Base-by-base conservation (phyloP, 768 basidiomycete genomes). In the Lactarius sanguifluus region DNA sequence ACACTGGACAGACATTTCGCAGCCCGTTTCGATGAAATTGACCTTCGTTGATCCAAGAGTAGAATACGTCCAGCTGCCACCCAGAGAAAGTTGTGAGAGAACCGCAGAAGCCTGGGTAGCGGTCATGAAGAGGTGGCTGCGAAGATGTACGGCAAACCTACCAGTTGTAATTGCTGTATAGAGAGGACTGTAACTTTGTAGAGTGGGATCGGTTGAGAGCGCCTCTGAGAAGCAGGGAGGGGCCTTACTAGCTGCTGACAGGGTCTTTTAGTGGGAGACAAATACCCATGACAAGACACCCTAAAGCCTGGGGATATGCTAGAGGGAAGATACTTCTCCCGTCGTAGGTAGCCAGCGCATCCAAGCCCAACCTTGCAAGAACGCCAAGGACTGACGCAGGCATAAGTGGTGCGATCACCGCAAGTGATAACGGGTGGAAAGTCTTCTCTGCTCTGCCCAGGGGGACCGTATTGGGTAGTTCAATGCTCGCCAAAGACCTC, bases 1-100 rank as follows among this genome's bases (percentile, higher is more conserved):
- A 66, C 55, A 64, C 58, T 12, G 66, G 12, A 78, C 91, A 66
- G 70, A 94, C 96, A 75, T 91, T 84, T 68, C 85, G 80, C 38
- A 98, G 80, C 60, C 92, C 87, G 59, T 82, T 80, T 57, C 89
- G 83, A 62, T 81, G 74, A 57, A 81, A 82, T 12, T 79, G 75
- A 41, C 79, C 79, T 3, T 82, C 77, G 74, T 98, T 93, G 1
- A 89, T 80, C 86, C 95, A 98, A 0, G 94, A 90, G 61, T 82
- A 76, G 73, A 96, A 98, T 0, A 94, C 77, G 67, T 96, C 92
- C 12, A 92, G 74, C 76, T 98, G 93, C 97, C 97, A 98, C 43
- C 88, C 85, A 18, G 96, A 97, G 79, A 98, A 98, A 2, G 95
- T 98, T 12, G 97, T 99, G 71, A 98, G 77, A 1, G 94, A 96